These are phyloP conservation scores for Penicillium egyptiacum DNA, from an alignment of 495 filamentous ascomycete species.

Conservation along the genomic window DNA sequence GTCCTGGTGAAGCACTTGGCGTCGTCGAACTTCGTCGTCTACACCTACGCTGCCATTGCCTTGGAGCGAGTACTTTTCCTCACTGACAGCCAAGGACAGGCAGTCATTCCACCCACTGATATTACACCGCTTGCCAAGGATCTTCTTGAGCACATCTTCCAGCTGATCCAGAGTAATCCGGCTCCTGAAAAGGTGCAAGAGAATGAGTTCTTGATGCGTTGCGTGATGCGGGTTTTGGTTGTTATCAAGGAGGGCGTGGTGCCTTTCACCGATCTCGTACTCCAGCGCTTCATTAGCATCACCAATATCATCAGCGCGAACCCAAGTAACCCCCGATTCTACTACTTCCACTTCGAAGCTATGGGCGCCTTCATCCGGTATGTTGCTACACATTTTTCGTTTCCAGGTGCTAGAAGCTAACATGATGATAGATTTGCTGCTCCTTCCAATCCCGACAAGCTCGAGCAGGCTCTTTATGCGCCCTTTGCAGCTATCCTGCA, in stretches of 20 bases:
- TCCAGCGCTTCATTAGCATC: conserved; percentile 79
- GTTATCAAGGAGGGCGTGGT: conserved; percentile 79
- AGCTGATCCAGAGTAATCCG: conserved; percentile 74
- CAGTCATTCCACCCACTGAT: conserved; percentile 69
- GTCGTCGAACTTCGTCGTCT: conserved; percentile 88
- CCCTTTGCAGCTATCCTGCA: conserved; percentile 75
- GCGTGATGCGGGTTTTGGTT: conserved; percentile 94
- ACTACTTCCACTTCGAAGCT: conserved; percentile 97
- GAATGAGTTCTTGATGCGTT: conserved; percentile 98
- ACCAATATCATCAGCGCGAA: conserved; percentile 86
- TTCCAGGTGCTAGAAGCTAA: conserved; percentile 5
- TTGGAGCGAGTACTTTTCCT: conserved; percentile 86
- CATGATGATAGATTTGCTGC: conserved; percentile 58
- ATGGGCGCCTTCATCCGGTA: conserved; percentile 90
- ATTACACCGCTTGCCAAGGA: conserved; percentile 80
- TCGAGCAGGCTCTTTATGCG: conserved; percentile 74
- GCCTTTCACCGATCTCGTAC: conserved; percentile 67
- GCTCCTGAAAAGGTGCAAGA: conserved; percentile 93
- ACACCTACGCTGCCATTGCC: conserved; percentile 94
- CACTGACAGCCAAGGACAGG: conserved; percentile 66
- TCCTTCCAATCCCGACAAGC: conserved; percentile 63
- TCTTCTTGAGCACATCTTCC: conserved; percentile 88
- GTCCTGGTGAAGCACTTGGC: conserved; percentile 86
- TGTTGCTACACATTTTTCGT: background rate
- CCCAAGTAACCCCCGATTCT: conserved; percentile 96